Conservation (phyloP, 2,329 filamentous ascomycete genomes). For the Alternaria angustiovoidea region DNA sequence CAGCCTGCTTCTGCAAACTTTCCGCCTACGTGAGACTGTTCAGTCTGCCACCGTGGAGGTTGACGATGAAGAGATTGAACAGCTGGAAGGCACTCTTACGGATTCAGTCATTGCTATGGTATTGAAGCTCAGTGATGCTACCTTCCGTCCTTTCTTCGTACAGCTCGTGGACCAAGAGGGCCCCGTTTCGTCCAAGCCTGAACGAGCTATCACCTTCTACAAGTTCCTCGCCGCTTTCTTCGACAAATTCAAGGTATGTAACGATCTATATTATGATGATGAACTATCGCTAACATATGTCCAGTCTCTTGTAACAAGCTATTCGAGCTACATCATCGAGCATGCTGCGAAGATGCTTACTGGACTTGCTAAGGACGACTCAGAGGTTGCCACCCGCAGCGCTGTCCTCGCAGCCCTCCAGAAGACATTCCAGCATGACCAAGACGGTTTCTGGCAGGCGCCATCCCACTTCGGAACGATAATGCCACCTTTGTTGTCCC, state of each 20-base stretch:
- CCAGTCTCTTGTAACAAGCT: conserved; percentile 88
- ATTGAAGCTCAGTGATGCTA: conserved; percentile 93
- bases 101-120: conserved; percentile 85
- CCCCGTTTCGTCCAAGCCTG: conserved; percentile 21
- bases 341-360: conserved; percentile 71
- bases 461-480: conserved; percentile 84
- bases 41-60: conserved; percentile 53
- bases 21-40: conserved; percentile 67
- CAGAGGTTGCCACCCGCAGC: conserved; percentile 69
- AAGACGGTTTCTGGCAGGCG: conserved; percentile 95
- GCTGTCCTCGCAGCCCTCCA: conserved; percentile 75
- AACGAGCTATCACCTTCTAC: conserved; percentile 78
- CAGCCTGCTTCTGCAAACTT: conserved; percentile 63
- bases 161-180: conserved; percentile 80
- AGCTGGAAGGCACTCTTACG: conserved; percentile 71
- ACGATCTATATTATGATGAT: neutral
- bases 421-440: conserved; percentile 84
- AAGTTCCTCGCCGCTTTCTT: conserved; percentile 83
- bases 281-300: conserved; percentile 23
- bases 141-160: conserved; percentile 90
- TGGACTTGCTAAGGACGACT: conserved; percentile 49
- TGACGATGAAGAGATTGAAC: conserved; percentile 61
- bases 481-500: conserved; percentile 71
- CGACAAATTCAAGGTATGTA: conserved; percentile 73
- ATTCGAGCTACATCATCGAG: conserved; percentile 85